Base-by-base conservation (phyloP, 768 basidiomycete species). In the Psilocybe tampanensis region DNA sequence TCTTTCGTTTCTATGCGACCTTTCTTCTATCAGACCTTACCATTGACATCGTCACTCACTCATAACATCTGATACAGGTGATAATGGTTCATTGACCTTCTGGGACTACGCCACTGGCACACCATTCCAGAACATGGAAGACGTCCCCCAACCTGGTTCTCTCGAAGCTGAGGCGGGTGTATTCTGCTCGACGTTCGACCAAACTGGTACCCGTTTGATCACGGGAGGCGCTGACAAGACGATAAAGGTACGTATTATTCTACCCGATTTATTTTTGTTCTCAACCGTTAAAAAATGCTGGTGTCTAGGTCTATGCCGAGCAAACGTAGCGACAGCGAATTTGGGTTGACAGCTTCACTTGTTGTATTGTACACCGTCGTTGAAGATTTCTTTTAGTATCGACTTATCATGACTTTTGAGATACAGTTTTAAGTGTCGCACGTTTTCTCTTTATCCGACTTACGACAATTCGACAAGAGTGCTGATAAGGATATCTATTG, bases 141-240 rank as follows among this genome's bases (percentile, higher is more conserved):
- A 98, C 67, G 82, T 95, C 2, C 95, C 95, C 0, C 97, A 98
- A 68, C 95, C 96, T 0, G 97, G 97, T n/a, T 95, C 93, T 32
- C 83, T 99, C 33, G 96, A 99, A 67, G 96, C 96, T 0, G 97
- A 99, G 73, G 88, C 96, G 0, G 96, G 96, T 55, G 85, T 97
- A 11, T 98, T 97, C 79, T 96, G 93, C 69, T 97, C 95, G 15
- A 95, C 94, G 15, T 99, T 98, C 73, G 97, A 98, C 72, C 80
- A 88, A 70, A 98, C 96, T 1, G 97, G 97, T 2, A 95, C 95
- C 32, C 81, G 96, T 56, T 71, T 99, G 56, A 94, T 95, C 63
- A 97, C 95, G 15, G 97, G 97, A 34, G 91, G 95, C 3, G 97
- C 97, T 11, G 97, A 98, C 78, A 99, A 98, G 81, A 98, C 96